Conservation (phyloP, 2,329 filamentous ascomycete species). For the Domatiomyces globalis region DNA sequence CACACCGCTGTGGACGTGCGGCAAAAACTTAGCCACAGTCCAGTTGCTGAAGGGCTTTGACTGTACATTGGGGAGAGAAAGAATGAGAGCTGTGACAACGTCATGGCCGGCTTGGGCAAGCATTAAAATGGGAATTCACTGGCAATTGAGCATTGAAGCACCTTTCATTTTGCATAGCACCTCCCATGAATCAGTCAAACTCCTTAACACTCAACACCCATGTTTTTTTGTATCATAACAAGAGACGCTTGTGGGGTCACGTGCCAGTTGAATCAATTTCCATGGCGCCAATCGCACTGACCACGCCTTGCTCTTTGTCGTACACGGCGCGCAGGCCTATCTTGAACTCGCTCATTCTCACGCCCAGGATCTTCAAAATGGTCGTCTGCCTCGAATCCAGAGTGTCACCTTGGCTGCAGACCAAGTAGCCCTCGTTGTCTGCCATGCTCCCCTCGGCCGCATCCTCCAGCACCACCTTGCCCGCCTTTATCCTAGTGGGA, state of each 20-base stretch:
- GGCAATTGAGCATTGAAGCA: neutral
- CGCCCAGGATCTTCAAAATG: conserved; percentile 82
- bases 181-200: neutral
- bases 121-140: neutral
- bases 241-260: neutral
- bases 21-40: neutral
- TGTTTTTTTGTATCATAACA: neutral
- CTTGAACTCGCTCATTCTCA: conserved; percentile 81
- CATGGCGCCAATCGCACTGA: conserved; percentile 30
- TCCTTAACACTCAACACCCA: neutral
- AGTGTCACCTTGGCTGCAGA: conserved; percentile 73
- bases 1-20: neutral
- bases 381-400: conserved; percentile 87
- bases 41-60: neutral
- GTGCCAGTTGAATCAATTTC: conserved; percentile 24
- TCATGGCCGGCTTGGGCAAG: no score
- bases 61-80: neutral
- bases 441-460: conserved; percentile 30
- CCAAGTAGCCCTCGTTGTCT: conserved; percentile 44
- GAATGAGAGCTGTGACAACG: no score
- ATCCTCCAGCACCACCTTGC: conserved; percentile 62
- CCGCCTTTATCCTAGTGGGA: conserved; percentile 76
- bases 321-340: conserved; percentile 60
- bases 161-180: neutral
- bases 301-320: conserved; percentile 26